Evolutionary conservation across 2,329 filamentous ascomycete species (phyloP).

Genomic region (Beauveria caledonica): DNA sequence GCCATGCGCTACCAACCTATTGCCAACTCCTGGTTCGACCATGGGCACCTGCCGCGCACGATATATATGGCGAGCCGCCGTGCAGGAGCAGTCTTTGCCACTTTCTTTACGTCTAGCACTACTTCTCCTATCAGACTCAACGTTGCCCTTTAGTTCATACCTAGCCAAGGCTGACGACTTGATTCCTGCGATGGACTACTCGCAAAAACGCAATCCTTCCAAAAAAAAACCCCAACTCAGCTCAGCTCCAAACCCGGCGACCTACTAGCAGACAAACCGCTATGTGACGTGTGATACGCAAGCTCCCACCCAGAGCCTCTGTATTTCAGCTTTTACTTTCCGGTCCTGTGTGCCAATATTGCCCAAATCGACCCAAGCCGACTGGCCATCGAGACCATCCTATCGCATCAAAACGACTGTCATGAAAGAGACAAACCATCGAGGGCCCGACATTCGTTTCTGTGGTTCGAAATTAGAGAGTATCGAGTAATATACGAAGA

Average conservation of each 20-base stretch:
- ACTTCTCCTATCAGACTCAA: conserved; percentile 17
- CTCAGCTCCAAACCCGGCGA: not conserved
- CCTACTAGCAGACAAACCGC: not conserved
- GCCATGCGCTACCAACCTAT: not conserved
- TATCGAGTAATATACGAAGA: not conserved
- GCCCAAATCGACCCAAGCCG: not conserved
- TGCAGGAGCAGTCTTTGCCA: not conserved
- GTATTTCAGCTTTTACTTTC: not conserved
- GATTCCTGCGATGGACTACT: not conserved
- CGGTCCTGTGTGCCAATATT: too few species aligned
- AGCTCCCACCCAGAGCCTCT: not conserved
- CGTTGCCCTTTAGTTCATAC: conserved; percentile 15
- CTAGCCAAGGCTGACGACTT: not conserved
- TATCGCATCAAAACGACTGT: not conserved
- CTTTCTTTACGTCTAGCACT: not conserved
- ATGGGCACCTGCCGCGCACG: not conserved
- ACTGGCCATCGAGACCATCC: not conserved
- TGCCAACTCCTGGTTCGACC: not conserved
- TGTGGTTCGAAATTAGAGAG: not conserved
- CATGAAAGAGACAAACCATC: not conserved
- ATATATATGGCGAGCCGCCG: not conserved
- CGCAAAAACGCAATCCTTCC: not conserved
- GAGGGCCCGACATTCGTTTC: not conserved
- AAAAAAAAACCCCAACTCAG: too few species aligned
- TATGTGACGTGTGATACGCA: not conserved